Conservation (phyloP, 805 yeast genomes). For the Scheffersomyces lignosus region DNA sequence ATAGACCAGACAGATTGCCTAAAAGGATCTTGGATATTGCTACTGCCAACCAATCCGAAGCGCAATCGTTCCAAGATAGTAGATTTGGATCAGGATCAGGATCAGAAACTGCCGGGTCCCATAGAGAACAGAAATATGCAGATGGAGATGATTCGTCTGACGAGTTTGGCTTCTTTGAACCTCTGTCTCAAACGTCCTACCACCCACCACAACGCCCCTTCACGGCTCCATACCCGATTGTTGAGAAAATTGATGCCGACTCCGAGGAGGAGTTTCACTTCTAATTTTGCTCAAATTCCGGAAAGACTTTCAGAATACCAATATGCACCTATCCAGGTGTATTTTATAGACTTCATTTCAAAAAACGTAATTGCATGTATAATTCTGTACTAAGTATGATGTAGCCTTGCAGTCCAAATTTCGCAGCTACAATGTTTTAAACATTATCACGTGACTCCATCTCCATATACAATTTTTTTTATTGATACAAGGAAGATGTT, state of each 20-base stretch:
- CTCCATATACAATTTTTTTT: too few species aligned
- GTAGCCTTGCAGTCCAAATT: too few species aligned
- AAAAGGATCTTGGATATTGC: slow-evolving; percentile 37
- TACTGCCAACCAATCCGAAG: slow-evolving; percentile 40
- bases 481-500: too few species aligned
- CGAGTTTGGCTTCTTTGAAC: background rate
- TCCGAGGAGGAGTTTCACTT: slow-evolving; percentile 5
- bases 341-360: too few species aligned
- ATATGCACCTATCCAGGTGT: too few species aligned
- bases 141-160: background rate
- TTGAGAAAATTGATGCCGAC: background rate
- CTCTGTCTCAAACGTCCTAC: slow-evolving; percentile 21
- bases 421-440: too few species aligned
- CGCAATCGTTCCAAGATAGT: background rate
- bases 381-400: too few species aligned
- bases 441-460: too few species aligned
- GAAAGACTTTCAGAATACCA: too few species aligned
- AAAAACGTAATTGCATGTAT: too few species aligned
- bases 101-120: background rate
- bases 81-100: background rate
- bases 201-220: slow-evolving; percentile 27
- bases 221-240: background rate
- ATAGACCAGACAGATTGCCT: slow-evolving; percentile 66
- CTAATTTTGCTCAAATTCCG: background rate
- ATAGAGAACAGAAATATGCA: background rate